Evolutionary conservation across 805 yeast species (phyloP).

Genomic region (Pichia gijzeniarum): DNA sequence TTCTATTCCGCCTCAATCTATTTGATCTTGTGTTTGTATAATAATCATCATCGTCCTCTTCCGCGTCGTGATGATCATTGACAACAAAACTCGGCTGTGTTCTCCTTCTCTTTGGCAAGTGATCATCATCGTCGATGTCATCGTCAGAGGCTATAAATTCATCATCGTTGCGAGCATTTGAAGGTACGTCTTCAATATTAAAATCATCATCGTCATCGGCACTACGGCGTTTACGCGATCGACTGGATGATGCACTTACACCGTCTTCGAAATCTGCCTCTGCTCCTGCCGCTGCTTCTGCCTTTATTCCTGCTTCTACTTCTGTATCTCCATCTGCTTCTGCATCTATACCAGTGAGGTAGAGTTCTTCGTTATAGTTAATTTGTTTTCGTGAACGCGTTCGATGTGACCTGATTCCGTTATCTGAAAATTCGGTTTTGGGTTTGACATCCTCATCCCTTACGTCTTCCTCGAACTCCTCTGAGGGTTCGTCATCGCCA

Average conservation of each 20-base stretch:
- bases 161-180: constrained; percentile 9
- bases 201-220: constrained; percentile 10
- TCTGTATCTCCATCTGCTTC: constrained; percentile 23
- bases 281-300: no score
- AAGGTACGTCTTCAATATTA: constrained; percentile 6
- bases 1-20: no score
- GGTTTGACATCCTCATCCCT: constrained; percentile 5
- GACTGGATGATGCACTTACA: neutral
- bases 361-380: constrained; percentile 31
- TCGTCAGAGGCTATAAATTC: constrained; percentile 5
- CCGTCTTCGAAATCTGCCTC: neutral
- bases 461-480: constrained; percentile 21
- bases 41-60: neutral
- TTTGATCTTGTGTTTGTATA: neutral
- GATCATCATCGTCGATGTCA: constrained; percentile 4
- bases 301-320: no score
- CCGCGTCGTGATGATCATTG: constrained; percentile 13
- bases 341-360: constrained; percentile 18
- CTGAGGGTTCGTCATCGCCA: constrained; percentile 15
- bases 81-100: constrained; percentile 14
- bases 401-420: constrained; percentile 20
- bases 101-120: constrained; percentile 3
- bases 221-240: constrained; percentile 2
- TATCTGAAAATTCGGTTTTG: constrained; percentile 19
- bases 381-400: constrained; percentile 27